Conservation (phyloP, 2,329 filamentous ascomycete species). For the Ceratocystis variospora region DNA sequence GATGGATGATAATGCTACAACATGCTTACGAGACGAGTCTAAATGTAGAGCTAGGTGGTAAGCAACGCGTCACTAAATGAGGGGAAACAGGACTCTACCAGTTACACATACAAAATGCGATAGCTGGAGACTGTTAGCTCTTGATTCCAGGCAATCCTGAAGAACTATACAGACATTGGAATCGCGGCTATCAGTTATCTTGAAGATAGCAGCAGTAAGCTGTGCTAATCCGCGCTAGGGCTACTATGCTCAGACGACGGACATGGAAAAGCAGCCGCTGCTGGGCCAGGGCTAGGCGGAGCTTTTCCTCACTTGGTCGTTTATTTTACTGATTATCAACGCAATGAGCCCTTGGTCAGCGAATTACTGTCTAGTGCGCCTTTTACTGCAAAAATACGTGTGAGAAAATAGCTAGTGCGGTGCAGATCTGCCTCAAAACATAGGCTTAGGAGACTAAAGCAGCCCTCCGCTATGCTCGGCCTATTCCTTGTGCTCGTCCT, state of each 20-base stretch:
- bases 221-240: too few species aligned
- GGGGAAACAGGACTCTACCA: background rate
- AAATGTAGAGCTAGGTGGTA: background rate
- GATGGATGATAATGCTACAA: background rate
- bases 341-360: background rate
- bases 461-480: too few species aligned
- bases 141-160: background rate
- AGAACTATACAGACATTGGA: background rate
- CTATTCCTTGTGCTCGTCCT: too few species aligned
- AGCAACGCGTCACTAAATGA: background rate
- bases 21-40: background rate
- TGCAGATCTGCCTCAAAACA: background rate
- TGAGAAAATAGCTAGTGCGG: background rate
- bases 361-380: background rate
- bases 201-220: background rate
- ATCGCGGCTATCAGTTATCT: background rate
- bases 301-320: background rate
- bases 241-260: background rate
- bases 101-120: too few species aligned
- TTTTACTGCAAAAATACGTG: background rate
- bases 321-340: background rate
- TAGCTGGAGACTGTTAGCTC: background rate
- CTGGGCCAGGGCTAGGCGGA: background rate
- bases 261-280: background rate
- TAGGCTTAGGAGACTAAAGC: background rate